These are phyloP conservation scores for Ceratocystiopsis sp. DNA, from an alignment of 2,329 filamentous ascomycete species.

Conservation along the genomic window DNA sequence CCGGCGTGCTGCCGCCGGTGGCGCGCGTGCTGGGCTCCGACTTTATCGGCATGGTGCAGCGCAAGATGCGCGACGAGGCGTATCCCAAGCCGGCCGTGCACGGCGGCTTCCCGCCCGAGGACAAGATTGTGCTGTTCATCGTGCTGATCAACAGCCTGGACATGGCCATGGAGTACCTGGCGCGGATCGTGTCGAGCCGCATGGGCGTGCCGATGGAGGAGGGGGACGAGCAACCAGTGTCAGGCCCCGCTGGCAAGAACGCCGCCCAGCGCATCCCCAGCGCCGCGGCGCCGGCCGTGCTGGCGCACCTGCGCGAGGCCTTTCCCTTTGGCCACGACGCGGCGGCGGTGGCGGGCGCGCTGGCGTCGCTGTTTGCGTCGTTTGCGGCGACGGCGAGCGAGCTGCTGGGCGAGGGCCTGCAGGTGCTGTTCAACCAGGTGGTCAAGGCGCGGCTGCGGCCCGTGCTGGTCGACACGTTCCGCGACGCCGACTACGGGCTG, in stretches of 20 bases:
- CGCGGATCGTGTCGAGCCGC: conserved; percentile 61
- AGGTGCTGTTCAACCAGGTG: conserved; percentile 75
- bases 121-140: conserved; percentile 75
- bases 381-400: conserved; percentile 69
- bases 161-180: conserved; percentile 77
- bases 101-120: conserved; percentile 71
- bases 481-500: conserved; percentile 73
- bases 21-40: conserved; percentile 69
- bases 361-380: conserved; percentile 50
- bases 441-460: conserved; percentile 72
- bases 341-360: conserved; percentile 46
- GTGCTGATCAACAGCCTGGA: conserved; percentile 94
- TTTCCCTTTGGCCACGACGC: conserved; percentile 74
- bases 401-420: conserved; percentile 66
- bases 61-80: conserved; percentile 92
- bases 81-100: conserved; percentile 69
- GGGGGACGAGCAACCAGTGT: conserved; percentile 15
- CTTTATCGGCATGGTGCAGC: conserved; percentile 92
- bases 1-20: conserved; percentile 61
- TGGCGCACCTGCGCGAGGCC: conserved; percentile 32
- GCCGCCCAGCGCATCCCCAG: conserved; percentile 18
- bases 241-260: conserved; percentile 3
- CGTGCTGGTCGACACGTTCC: conserved; percentile 74
- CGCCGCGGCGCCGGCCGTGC: conserved; percentile 13
- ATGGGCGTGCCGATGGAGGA: conserved; percentile 29